These are phyloP conservation scores for Lotmaria passim DNA, from an alignment of 208 protist species.

Conservation along the genomic window DNA sequence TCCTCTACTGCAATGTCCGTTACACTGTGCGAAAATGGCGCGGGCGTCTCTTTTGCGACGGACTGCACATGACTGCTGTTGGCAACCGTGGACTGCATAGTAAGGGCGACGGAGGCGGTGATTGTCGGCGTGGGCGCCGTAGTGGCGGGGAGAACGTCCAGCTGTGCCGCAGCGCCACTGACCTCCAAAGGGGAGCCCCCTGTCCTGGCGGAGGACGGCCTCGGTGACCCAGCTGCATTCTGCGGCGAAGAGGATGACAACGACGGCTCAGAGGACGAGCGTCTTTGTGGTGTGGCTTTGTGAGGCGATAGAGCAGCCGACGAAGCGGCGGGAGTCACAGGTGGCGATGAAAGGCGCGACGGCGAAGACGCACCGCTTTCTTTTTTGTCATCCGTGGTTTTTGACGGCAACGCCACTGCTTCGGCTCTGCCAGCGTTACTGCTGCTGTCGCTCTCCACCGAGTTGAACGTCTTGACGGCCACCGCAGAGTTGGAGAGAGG, in stretches of 20 bases:
- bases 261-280: neutral
- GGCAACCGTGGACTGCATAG: neutral
- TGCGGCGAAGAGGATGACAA: neutral
- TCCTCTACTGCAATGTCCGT: constrained; percentile 15
- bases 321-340: neutral
- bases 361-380: neutral
- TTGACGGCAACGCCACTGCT: too few species aligned
- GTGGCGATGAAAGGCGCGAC: neutral
- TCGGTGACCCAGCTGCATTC: too few species aligned
- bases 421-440: neutral
- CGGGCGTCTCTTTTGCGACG: neutral
- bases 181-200: too few species aligned
- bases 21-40: neutral
- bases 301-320: too few species aligned
- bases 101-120: neutral
- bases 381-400: neutral
- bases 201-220: too few species aligned
- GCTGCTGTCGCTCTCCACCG: neutral
- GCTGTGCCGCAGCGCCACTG: neutral
- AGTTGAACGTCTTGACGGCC: neutral
- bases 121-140: neutral
- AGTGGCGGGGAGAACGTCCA: neutral
- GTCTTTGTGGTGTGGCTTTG: too few species aligned
- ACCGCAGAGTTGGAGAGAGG: neutral
- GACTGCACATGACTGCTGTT: neutral